Conservation (phyloP, 805 yeast species). For the Torulaspora delbrueckii region DNA sequence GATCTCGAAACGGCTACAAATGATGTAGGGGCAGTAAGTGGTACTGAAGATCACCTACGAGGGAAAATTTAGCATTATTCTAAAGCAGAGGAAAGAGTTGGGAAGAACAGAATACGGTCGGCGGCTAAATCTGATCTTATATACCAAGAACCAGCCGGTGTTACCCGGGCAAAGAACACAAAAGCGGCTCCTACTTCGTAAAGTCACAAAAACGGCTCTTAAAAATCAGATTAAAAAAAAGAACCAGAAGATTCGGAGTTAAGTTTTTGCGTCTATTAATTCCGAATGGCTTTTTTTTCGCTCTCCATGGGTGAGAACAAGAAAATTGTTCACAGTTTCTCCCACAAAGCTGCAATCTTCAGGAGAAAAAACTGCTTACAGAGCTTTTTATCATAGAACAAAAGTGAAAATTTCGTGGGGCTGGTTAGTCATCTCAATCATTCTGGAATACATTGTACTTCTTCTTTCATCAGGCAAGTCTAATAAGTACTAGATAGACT, state of each 20-base stretch:
- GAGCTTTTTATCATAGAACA: not conserved
- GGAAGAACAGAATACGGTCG: not conserved
- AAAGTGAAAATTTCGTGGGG: not conserved
- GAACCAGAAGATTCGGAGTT: not conserved
- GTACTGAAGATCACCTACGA: too few species aligned
- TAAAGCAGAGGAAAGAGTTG: too few species aligned
- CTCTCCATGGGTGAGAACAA: not conserved
- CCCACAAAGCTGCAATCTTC: not conserved
- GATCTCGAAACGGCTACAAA: not conserved
- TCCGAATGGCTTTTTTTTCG: not conserved
- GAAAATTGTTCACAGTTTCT: not conserved
- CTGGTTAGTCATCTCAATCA: not conserved
- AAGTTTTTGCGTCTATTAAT: too few species aligned
- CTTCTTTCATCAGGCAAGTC: too few species aligned
- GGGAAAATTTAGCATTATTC: too few species aligned
- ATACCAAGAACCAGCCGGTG: not conserved
- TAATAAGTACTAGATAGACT: too few species aligned
- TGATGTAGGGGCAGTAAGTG: too few species aligned
- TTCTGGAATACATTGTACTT: not conserved
- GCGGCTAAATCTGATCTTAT: not conserved
- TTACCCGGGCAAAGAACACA: not conserved
- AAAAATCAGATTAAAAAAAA: too few species aligned
- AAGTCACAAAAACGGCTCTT: not conserved
- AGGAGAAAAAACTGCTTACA: not conserved
- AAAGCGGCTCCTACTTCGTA: too few species aligned